Percentiles rank a stretch among this genome's conserved stretches.
These are phyloP conservation scores for Ramaria sp. DNA, from an alignment of 768 basidiomycete genomes.

Conservation along the genomic window DNA sequence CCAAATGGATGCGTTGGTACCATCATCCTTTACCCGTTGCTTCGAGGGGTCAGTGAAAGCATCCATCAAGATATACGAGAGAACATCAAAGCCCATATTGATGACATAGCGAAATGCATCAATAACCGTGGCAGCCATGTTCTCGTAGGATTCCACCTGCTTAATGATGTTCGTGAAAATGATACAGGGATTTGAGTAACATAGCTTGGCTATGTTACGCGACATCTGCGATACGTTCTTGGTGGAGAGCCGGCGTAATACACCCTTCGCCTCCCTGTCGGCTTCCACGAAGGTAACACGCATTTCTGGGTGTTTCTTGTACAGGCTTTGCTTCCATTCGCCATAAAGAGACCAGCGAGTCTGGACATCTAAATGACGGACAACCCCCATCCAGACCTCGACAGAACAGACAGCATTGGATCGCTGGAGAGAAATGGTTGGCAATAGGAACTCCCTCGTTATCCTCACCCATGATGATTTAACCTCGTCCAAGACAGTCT, in stretches of 20 bases:
- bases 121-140: conserved; percentile 81
- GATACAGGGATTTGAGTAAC: conserved; percentile 88
- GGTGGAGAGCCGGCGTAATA: conserved; percentile 77
- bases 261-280: conserved; percentile 79
- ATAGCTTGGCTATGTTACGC: conserved; percentile 82
- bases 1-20: conserved; percentile 86
- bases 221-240: conserved; percentile 79
- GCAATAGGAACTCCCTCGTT: conserved; percentile 71
- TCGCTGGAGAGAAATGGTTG: conserved; percentile 74
- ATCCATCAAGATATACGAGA: conserved; percentile 80
- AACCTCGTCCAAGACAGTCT: conserved; percentile 10
- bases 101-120: conserved; percentile 84
- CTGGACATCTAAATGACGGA: conserved; percentile 67
- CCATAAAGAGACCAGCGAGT: conserved; percentile 88
- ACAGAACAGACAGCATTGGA: conserved; percentile 83
- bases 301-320: conserved; percentile 70
- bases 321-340: conserved; percentile 76
- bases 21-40: conserved; percentile 80
- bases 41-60: conserved; percentile 77
- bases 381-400: conserved; percentile 79
- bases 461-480: conserved; percentile 68
- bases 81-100: conserved; percentile 88
- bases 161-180: conserved; percentile 83
- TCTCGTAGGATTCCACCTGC: conserved; percentile 95
- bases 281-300: conserved; percentile 73